These are phyloP conservation scores for Scheffersomyces insectosa DNA, from an alignment of 1,139 yeast genomes.

Conservation along the genomic window DNA sequence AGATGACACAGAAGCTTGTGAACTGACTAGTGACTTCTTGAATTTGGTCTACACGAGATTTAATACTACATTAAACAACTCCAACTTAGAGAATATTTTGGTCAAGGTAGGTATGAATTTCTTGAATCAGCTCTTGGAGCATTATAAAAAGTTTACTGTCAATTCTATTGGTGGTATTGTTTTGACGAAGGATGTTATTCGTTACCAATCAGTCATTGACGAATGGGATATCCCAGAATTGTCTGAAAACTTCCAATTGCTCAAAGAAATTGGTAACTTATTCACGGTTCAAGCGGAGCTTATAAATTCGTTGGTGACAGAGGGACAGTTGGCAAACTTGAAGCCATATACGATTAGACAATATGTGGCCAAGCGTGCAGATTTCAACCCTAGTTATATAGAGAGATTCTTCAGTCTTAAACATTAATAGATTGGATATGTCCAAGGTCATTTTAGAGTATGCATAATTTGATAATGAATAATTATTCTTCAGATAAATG, in stretches of 20 bases:
- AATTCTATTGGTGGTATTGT: constrained; percentile 82
- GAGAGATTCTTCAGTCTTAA: constrained; percentile 49
- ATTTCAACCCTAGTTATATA: constrained; percentile 58
- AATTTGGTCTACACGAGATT: constrained; percentile 41
- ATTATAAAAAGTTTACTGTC: constrained; percentile 74
- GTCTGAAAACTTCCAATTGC: constrained; percentile 66
- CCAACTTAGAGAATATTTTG: constrained; percentile 55
- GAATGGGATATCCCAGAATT: constrained; percentile 67
- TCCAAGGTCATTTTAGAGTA: neutral
- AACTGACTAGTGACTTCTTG: constrained; percentile 58
- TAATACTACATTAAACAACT: constrained; percentile 43
- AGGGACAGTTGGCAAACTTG: constrained; percentile 73
- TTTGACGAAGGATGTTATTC: constrained; percentile 80
- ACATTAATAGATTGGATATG: constrained; percentile 7
- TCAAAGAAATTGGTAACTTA: constrained; percentile 82
- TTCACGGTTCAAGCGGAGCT: constrained; percentile 74
- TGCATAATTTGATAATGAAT: neutral
- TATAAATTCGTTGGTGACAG: constrained; percentile 75
- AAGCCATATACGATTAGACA: constrained; percentile 68
- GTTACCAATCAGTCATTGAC: constrained; percentile 74
- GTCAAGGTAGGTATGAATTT: constrained; percentile 62
- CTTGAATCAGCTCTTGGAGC: constrained; percentile 63
- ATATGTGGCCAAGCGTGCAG: constrained; percentile 71
- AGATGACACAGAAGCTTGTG: constrained; percentile 72
- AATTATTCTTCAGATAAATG: neutral